Conservation (phyloP, 2,329 filamentous ascomycete species). For the Stachybotrys echinatus region DNA sequence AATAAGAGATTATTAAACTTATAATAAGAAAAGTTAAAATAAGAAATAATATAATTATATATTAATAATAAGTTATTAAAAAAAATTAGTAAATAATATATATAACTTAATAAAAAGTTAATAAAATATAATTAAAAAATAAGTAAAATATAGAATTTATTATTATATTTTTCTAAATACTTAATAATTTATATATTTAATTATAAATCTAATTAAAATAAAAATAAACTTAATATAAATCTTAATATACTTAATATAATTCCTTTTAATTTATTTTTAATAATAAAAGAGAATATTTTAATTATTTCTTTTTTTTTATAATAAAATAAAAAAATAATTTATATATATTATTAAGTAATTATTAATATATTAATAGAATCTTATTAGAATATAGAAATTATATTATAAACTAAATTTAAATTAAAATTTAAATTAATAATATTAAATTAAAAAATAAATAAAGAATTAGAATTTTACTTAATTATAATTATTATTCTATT, state of each 20-base stretch:
- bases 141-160: no score
- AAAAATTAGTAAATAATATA: no score
- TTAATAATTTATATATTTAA: no score
- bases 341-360: not conserved
- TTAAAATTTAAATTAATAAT: not conserved
- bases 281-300: not conserved
- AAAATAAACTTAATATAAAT: not conserved
- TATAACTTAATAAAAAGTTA: no score
- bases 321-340: not conserved
- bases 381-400: not conserved
- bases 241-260: not conserved
- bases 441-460: not conserved
- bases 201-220: no score
- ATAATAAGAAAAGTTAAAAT: no score
- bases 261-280: not conserved
- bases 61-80: no score
- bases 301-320: not conserved
- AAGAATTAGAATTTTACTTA: not conserved
- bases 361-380: not conserved
- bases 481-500: not conserved
- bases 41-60: no score
- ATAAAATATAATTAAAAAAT: no score
- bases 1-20: no score
- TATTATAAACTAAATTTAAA: not conserved
- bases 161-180: no score